Conservation (phyloP, 2,329 filamentous ascomycete species). For the Pseudogymnoascus sp. region DNA sequence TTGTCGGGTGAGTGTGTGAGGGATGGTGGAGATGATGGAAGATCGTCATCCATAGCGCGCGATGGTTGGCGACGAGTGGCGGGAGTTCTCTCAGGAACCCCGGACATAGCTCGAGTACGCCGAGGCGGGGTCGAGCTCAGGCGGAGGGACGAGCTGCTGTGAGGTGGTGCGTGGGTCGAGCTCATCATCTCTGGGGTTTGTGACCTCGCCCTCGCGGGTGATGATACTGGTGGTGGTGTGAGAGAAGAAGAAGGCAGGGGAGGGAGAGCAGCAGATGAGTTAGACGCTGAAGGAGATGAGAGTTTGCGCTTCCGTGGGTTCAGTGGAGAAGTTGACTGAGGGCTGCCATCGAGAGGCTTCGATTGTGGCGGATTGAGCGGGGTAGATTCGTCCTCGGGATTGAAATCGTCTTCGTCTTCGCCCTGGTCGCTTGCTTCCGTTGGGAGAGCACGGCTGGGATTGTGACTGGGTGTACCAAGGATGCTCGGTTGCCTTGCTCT, state of each 20-base stretch:
- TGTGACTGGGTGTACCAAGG: conserved; percentile 32
- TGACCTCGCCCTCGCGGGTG: not conserved
- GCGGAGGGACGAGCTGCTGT: conserved; percentile 24
- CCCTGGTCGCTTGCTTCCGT: conserved; percentile 30
- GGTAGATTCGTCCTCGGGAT: conserved; percentile 61
- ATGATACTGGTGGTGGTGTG: conserved; percentile 13
- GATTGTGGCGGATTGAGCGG: conserved; percentile 47
- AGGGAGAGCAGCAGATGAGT: conserved; percentile 20
- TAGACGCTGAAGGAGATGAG: conserved; percentile 24
- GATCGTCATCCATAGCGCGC: conserved; percentile 17
- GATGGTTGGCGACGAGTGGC: conserved; percentile 8
- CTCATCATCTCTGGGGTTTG: conserved; percentile 25
- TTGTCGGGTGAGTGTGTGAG: conserved; percentile 60
- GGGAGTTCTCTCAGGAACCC: not conserved
- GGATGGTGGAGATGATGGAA: conserved; percentile 53
- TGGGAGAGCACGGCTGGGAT: conserved; percentile 11
- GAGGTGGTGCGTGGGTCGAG: conserved; percentile 30
- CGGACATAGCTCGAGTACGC: not conserved
- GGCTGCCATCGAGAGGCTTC: conserved; percentile 23
- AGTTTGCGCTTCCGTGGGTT: conserved; percentile 48
- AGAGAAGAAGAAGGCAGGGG: conserved; percentile 10
- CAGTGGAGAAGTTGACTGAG: conserved; percentile 27
- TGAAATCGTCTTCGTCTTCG: conserved; percentile 44
- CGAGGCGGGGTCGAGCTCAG: not conserved
- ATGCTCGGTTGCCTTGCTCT: conserved; percentile 56